Base-by-base conservation (phyloP, 2,329 filamentous ascomycete species). In the Didymella pinodella region DNA sequence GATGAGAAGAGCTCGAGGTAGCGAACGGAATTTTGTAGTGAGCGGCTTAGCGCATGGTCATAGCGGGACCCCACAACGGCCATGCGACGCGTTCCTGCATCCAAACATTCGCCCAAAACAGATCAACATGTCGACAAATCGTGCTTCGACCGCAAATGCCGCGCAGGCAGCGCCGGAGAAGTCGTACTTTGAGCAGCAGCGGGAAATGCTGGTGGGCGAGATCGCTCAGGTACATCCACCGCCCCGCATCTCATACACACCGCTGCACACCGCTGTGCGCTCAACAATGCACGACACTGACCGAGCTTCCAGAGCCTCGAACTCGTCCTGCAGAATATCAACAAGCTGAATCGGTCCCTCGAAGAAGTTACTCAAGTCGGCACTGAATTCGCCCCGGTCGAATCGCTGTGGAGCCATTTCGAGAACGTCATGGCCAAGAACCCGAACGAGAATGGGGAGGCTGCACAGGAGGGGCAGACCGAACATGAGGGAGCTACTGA, bases 381-480 rank as follows among this genome's bases (percentile, higher is more conserved):
- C 36, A 97, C 97, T 78, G 95, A 99, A 73, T 97, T 99, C 79
- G 89, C 91, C n/a, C 93, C 92, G 4, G 95, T 99, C 43, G 95
- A 99, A 78, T 93, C 92, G 29, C 84, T 99, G 16, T 99, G 95
- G 95, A 96, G 91, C 38, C 92, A 96, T 72, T 98, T 99, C 73
- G 95, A 99, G 80, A 91, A 89, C 66, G 93, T 98, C 68, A 98
- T 97, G 93, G 91, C 87, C 8, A 91, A 90, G 71, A 85, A 90
- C 55, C 79, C 80, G n/a, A 76, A 62, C 11, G 85, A 65, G 49
- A 62, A 54, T 38, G 59, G 65, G 16, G 67, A 66, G 32, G 59
- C 59, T 36, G 62, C 67, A 29, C 65, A 69, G 25, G 68, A 68
- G 38, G 66, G 64, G 12, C 61, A 68, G 44, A 65, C 65, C 10